Percentiles rank a stretch among this genome's conserved stretches.
phyloP scores from a whole-genome alignment of 2,329 filamentous ascomycete genomes.

The Monilinia fructigena region DNA sequence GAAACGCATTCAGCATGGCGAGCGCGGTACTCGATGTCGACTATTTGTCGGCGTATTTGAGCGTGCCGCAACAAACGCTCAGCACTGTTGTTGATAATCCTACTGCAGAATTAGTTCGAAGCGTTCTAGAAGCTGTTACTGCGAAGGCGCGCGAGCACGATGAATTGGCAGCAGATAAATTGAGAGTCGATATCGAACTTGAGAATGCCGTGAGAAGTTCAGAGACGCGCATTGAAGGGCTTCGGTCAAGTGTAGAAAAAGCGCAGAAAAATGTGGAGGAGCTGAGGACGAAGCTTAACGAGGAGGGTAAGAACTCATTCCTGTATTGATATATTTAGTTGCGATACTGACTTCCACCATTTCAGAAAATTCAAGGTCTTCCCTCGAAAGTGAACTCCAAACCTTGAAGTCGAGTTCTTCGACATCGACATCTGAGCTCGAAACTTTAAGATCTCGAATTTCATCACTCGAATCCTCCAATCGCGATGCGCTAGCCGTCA shows the following conservation, averaged over 20 bases:
- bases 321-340: not conserved
- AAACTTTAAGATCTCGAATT: constrained; percentile 78
- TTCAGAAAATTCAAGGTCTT: constrained; percentile 71
- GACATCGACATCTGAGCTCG: constrained; percentile 71
- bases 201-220: constrained; percentile 84
- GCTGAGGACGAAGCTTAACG: constrained; percentile 74
- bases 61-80: constrained; percentile 64
- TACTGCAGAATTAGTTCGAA: constrained; percentile 74
- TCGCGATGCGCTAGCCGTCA: constrained; percentile 81
- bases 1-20: constrained; percentile 51
- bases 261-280: constrained; percentile 80
- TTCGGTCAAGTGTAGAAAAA: constrained; percentile 80
- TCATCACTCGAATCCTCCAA: constrained; percentile 86
- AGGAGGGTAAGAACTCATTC: constrained; percentile 63
- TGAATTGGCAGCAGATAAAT: constrained; percentile 79
- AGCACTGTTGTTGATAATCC: constrained; percentile 62
- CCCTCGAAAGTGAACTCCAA: constrained; percentile 79
- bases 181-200: constrained; percentile 86
- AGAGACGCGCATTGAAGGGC: constrained; percentile 77
- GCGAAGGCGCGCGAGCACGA: constrained; percentile 81
- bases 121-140: constrained; percentile 71
- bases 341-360: constrained; percentile 16
- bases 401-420: constrained; percentile 71
- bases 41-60: constrained; percentile 71
- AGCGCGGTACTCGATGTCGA: constrained; percentile 63